Percentiles rank a stretch among this genome's conserved stretches.
Conservation (phyloP, 2,329 filamentous ascomycete species). For the Akanthomyces dipterigenus region DNA sequence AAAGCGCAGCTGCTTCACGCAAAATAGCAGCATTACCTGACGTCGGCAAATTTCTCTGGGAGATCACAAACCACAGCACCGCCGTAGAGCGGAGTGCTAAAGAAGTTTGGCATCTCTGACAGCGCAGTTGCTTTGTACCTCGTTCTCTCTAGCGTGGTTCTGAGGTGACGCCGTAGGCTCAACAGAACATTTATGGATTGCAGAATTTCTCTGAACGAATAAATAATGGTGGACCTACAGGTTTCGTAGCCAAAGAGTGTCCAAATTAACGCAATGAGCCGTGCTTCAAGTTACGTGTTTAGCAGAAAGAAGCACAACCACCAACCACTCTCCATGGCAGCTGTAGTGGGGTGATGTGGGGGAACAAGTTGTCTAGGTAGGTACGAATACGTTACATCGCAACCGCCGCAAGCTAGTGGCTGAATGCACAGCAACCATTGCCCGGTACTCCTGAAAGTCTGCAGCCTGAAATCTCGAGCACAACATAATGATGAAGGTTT, state of each 20-base stretch:
- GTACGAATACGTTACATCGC: not conserved
- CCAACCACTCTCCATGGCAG: not conserved
- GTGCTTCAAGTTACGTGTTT: not conserved
- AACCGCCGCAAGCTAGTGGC: not conserved
- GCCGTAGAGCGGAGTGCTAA: slow-evolving; percentile 59
- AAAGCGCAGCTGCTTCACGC: not conserved
- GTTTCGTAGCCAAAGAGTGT: not conserved
- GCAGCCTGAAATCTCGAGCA: no score
- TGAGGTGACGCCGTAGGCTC: not conserved
- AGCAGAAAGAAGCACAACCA: not conserved
- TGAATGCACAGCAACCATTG: not conserved
- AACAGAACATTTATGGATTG: not conserved
- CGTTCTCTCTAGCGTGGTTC: not conserved
- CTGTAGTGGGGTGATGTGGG: slow-evolving; percentile 4
- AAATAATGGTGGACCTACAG: not conserved
- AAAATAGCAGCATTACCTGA: slow-evolving; percentile 48
- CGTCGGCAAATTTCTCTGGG: slow-evolving; percentile 62
- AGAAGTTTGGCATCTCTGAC: slow-evolving; percentile 42
- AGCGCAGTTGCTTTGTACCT: not conserved
- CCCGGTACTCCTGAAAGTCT: no score
- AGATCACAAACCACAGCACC: slow-evolving; percentile 65
- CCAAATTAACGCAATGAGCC: not conserved
- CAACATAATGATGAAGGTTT: no score
- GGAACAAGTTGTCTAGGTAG: no score
- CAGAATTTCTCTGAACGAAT: not conserved